Evolutionary conservation across 2,329 filamentous ascomycete genomes (phyloP).

Genomic region (Stachybotrys chartarum): DNA sequence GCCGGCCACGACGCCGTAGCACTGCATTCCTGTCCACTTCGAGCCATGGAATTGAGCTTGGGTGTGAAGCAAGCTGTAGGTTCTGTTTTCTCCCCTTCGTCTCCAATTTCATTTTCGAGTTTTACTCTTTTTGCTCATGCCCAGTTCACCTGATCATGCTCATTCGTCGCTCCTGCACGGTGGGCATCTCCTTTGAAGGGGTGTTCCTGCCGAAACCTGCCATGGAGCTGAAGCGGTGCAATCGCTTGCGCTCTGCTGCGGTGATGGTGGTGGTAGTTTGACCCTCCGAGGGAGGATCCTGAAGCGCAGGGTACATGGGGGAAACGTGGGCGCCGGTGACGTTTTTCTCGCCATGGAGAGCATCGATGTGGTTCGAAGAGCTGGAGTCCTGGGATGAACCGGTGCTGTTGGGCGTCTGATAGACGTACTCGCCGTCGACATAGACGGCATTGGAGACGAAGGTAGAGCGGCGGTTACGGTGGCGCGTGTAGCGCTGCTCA

Average conservation of each 20-base stretch:
- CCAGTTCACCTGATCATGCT: constrained; percentile 22
- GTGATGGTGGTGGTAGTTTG: constrained; percentile 5
- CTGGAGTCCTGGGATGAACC: constrained; percentile 45
- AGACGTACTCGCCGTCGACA: constrained; percentile 93
- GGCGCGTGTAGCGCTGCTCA: constrained; percentile 89
- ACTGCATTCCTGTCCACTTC: not conserved
- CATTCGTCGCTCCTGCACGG: constrained; percentile 32
- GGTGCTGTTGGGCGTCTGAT: constrained; percentile 55
- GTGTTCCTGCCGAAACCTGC: constrained; percentile 41
- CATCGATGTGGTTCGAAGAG: constrained; percentile 21
- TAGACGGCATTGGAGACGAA: constrained; percentile 87
- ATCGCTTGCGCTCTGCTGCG: constrained; percentile 35
- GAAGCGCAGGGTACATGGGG: constrained; percentile 2
- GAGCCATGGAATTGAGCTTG: not conserved
- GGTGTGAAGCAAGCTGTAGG: not conserved
- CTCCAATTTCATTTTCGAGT: constrained; percentile 2
- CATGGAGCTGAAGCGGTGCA: constrained; percentile 50
- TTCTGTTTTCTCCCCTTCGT: not conserved
- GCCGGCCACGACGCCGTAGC: not conserved
- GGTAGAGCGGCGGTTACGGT: constrained; percentile 77
- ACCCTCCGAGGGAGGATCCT: constrained; percentile 16
- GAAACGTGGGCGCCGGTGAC: constrained; percentile 11
- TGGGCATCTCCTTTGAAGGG: constrained; percentile 23
- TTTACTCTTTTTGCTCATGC: constrained; percentile 6
- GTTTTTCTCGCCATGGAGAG: constrained; percentile 27